phyloP scores from a whole-genome alignment of 2,329 filamentous ascomycete species.

The Talaromyces sp. region DNA sequence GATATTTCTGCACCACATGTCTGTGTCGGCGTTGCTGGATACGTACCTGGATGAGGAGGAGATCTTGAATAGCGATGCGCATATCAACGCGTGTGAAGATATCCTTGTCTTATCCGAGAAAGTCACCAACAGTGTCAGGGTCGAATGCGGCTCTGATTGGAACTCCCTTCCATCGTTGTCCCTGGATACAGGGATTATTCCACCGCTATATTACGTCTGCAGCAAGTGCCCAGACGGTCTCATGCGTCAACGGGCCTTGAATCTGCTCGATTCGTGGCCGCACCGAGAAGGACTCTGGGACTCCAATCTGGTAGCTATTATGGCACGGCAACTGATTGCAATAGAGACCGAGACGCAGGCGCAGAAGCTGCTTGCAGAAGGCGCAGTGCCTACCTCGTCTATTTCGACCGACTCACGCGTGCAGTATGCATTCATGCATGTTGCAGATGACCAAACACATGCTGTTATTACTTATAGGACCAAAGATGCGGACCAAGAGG shows the following conservation, averaged over 20 bases:
- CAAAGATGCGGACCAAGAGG: neutral
- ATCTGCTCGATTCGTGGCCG: conserved; percentile 20
- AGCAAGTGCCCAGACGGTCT: conserved; percentile 22
- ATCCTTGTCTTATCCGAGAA: neutral
- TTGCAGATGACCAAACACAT: neutral
- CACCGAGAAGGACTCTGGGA: conserved; percentile 33
- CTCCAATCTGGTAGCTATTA: conserved; percentile 25
- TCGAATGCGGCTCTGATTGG: neutral
- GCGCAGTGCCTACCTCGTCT: neutral
- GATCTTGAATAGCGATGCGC: conserved; percentile 1
- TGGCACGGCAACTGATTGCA: conserved; percentile 20
- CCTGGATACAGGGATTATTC: conserved; percentile 26
- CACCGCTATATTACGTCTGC: conserved; percentile 27
- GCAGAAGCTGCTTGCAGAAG: neutral
- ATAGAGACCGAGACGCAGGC: conserved; percentile 15
- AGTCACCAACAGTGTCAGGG: conserved; percentile 1
- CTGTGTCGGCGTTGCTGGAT: conserved; percentile 8
- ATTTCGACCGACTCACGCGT: conserved; percentile 2
- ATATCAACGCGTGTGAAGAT: conserved; percentile 7
- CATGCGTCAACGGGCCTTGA: conserved; percentile 23
- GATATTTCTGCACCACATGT: conserved; percentile 12
- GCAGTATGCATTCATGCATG: neutral
- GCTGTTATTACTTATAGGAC: conserved; percentile 6
- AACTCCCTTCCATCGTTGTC: conserved; percentile 12
- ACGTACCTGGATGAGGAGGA: conserved; percentile 10